A percentile compares a stretch with the other conserved stretches of the same genome.
Evolutionary conservation across 495 filamentous ascomycete genomes (phyloP).

Genomic region (Penicillium ucsense): DNA sequence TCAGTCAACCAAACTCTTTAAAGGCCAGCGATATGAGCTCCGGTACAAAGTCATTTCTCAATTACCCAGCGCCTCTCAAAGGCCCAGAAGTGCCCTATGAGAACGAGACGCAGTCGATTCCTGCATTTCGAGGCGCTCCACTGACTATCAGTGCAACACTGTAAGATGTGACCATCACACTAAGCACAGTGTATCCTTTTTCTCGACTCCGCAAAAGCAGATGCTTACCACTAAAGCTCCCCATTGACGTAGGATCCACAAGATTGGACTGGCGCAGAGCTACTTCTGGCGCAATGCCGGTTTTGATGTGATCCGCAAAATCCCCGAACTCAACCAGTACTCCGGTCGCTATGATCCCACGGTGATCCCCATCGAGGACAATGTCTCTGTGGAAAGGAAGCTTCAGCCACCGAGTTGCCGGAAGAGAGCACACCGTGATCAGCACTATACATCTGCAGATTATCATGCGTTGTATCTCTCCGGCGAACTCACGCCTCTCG

Average conservation of each 20-base stretch:
- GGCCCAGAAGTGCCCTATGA: conserved; percentile 38
- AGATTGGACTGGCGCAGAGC: conserved; percentile 43
- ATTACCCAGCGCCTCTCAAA: conserved; percentile 36
- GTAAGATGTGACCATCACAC: conserved; percentile 22
- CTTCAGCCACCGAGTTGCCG: not conserved
- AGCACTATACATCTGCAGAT: conserved; percentile 63
- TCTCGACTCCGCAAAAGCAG: no score
- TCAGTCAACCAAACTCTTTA: no score
- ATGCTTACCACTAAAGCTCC: no score
- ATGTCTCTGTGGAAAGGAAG: conserved; percentile 4
- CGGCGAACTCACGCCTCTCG: conserved; percentile 57
- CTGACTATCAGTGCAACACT: conserved; percentile 40
- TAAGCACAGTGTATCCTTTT: no score
- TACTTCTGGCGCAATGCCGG: conserved; percentile 69
- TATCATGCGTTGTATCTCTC: conserved; percentile 65
- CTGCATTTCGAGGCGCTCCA: conserved; percentile 42
- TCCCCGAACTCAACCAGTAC: conserved; percentile 48
- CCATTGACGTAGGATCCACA: conserved; percentile 38
- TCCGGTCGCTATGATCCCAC: conserved; percentile 70
- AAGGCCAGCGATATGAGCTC: conserved; percentile 13
- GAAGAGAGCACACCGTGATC: conserved; percentile 24
- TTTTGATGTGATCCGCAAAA: conserved; percentile 50
- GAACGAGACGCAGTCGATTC: conserved; percentile 40
- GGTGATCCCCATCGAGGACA: conserved; percentile 54
- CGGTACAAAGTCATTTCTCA: conserved; percentile 18